These are phyloP conservation scores for Arbutus unedo DNA, from an alignment of 148 eudicot species.

Conservation along the genomic window DNA sequence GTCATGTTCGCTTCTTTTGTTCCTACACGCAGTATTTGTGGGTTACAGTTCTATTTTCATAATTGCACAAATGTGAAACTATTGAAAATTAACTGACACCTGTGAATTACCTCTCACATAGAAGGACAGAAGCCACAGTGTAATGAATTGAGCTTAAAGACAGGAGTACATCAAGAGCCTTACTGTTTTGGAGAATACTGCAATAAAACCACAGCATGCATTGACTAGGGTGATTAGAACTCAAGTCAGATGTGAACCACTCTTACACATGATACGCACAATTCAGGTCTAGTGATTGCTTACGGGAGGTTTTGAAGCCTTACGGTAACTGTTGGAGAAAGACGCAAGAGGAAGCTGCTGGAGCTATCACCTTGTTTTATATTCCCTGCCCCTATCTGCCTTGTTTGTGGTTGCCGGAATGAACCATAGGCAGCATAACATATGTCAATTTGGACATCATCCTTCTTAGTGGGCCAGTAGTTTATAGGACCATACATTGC, in stretches of 20 bases:
- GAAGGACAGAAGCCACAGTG: neutral
- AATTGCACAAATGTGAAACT: neutral
- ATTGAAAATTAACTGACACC: neutral
- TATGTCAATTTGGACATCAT: no score
- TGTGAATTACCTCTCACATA: neutral
- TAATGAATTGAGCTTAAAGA: neutral
- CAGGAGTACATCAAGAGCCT: neutral
- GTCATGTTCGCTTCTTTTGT: neutral
- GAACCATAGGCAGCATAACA: no score
- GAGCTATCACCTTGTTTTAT: neutral
- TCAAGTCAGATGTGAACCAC: neutral
- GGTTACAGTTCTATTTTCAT: neutral
- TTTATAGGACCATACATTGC: no score
- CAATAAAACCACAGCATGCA: constrained; percentile 2
- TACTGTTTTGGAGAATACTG: neutral
- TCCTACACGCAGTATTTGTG: neutral
- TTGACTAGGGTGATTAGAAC: neutral
- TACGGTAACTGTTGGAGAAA: neutral
- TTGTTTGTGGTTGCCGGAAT: no score
- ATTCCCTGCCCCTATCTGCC: no score
- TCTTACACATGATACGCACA: neutral
- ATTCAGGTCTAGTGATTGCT: neutral
- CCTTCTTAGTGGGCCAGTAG: no score
- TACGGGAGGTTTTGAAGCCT: constrained; percentile 2
- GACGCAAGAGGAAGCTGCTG: neutral